These are phyloP conservation scores for Cubamyces lactineus DNA, from an alignment of 768 basidiomycete species.

Conservation along the genomic window DNA sequence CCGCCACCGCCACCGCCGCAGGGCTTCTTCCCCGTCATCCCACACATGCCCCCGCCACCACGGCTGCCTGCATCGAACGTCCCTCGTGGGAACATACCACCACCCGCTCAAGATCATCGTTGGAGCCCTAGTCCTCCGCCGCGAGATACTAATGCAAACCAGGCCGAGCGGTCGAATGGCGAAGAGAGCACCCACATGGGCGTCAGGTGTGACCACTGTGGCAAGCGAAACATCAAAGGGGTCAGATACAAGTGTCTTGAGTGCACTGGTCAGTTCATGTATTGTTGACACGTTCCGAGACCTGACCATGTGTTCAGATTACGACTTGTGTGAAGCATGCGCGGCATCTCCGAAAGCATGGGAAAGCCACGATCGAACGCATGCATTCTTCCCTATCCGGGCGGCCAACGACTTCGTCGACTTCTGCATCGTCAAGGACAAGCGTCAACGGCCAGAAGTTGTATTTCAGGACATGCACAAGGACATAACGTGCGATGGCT, in stretches of 20 bases:
- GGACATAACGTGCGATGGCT: constrained; percentile 69
- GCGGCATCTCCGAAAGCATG: constrained; percentile 17
- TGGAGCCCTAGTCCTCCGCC: constrained; percentile 1
- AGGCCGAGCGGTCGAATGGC: neutral
- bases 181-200: constrained; percentile 11
- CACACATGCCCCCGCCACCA: neutral
- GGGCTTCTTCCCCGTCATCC: neutral
- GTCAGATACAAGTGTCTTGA: constrained; percentile 28
- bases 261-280: constrained; percentile 22
- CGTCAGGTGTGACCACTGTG: constrained; percentile 28
- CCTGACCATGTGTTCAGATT: constrained; percentile 15
- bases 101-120: neutral
- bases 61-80: too few species aligned
- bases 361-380: constrained; percentile 15
- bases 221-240: constrained; percentile 23
- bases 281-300: neutral
- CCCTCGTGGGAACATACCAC: neutral
- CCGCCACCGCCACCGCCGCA: constrained; percentile 1
- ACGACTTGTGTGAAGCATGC: constrained; percentile 28
- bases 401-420: constrained; percentile 7
- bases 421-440: constrained; percentile 15
- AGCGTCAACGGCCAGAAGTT: neutral
- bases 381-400: constrained; percentile 27
- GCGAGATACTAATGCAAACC: neutral
- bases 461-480: constrained; percentile 59